phyloP scores from a whole-genome alignment of 345 rosid genomes.

The Rhizophora mangle region DNA sequence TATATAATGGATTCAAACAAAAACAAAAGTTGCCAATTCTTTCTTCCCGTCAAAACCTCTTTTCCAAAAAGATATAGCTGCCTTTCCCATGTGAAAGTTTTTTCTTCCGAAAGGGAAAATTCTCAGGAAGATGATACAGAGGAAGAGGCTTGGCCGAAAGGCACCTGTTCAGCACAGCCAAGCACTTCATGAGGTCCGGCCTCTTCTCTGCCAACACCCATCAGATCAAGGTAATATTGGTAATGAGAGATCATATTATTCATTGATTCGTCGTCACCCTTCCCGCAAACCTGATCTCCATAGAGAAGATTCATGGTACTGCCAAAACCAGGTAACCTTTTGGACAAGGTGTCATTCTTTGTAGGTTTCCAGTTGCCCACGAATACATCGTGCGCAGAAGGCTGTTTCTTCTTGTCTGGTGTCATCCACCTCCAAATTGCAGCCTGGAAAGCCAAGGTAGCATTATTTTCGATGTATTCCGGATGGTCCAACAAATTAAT shows the following conservation, averaged over 20 bases:
- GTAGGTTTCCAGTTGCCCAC: slow-evolving; percentile 83
- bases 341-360: slow-evolving; percentile 71
- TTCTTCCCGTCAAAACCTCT: neutral
- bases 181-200: slow-evolving; percentile 84
- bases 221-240: slow-evolving; percentile 65
- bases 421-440: slow-evolving; percentile 95
- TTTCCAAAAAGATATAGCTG: neutral
- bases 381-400: slow-evolving; percentile 75
- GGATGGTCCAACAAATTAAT: slow-evolving; percentile 62
- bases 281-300: slow-evolving; percentile 65
- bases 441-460: slow-evolving; percentile 73
- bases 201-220: slow-evolving; percentile 85
- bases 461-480: slow-evolving; percentile 69
- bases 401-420: slow-evolving; percentile 64
- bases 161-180: slow-evolving; percentile 64
- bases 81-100: slow-evolving; percentile 1
- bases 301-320: slow-evolving; percentile 72
- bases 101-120: neutral
- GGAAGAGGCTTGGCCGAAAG: slow-evolving; percentile 41
- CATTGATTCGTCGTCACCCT: slow-evolving; percentile 66
- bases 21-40: neutral
- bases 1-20: neutral
- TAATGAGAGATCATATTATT: slow-evolving; percentile 69
- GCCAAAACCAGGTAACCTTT: slow-evolving; percentile 71
- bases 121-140: slow-evolving; percentile 31